Conservation (phyloP, 495 filamentous ascomycete genomes). For the Neurospora pannonica region DNA sequence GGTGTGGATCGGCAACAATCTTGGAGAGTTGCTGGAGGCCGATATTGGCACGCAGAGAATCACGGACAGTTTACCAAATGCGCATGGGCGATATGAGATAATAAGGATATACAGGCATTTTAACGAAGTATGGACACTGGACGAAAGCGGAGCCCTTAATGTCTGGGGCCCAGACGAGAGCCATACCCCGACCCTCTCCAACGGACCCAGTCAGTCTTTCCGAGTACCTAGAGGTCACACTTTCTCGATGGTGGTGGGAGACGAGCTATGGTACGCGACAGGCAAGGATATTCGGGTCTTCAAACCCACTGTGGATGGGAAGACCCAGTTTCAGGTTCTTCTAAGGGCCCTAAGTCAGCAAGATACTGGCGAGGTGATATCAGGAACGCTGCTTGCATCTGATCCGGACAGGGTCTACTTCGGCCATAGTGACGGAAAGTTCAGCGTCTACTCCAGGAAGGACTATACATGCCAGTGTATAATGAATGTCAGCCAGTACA, state of each 20-base stretch:
- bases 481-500: conserved; percentile 83
- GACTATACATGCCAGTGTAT: conserved; percentile 67
- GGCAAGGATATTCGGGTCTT: conserved; percentile 86
- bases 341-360: conserved; percentile 57
- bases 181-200: conserved; percentile 62
- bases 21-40: conserved; percentile 80
- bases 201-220: conserved; percentile 52
- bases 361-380: conserved; percentile 74
- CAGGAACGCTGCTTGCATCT: conserved; percentile 62
- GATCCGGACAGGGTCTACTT: conserved; percentile 79
- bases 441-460: conserved; percentile 74
- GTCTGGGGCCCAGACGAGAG: conserved; percentile 77
- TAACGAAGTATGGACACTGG: conserved; percentile 88
- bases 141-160: conserved; percentile 79
- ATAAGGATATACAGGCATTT: conserved; percentile 78
- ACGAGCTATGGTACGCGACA: conserved; percentile 77
- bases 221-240: conserved; percentile 73
- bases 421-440: conserved; percentile 87
- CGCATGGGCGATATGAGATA: conserved; percentile 74
- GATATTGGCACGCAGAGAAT: conserved; percentile 65
- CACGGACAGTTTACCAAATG: conserved; percentile 51
- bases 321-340: conserved; percentile 58
- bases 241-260: conserved; percentile 73
- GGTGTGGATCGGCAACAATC: conserved; percentile 85
- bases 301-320: conserved; percentile 57